Conservation (phyloP, 2,329 filamentous ascomycete species). For the Monosporascus sp. region DNA sequence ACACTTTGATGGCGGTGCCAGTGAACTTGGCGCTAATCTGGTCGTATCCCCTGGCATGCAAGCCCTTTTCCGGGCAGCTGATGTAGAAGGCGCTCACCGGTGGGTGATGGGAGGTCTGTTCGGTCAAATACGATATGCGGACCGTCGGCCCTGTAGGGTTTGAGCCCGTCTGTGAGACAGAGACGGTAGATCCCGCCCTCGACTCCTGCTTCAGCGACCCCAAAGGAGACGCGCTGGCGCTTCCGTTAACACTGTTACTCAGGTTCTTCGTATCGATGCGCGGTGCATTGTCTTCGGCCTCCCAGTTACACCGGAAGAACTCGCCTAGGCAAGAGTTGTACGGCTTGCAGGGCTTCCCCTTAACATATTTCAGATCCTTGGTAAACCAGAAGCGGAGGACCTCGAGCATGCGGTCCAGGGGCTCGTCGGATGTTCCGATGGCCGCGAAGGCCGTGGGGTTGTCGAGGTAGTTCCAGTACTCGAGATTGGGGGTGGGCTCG, state of each 20-base stretch:
- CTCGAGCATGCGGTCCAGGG: constrained; percentile 89
- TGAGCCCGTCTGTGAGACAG: constrained; percentile 44
- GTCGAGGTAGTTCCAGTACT: constrained; percentile 99
- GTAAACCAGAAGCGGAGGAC: constrained; percentile 97
- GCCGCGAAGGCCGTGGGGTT: constrained; percentile 82
- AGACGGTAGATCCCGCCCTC: constrained; percentile 44
- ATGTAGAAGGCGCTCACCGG: constrained; percentile 95
- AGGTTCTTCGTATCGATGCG: constrained; percentile 51
- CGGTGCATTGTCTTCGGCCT: constrained; percentile 74
- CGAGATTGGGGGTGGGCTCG: constrained; percentile 92
- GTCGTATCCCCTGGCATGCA: constrained; percentile 86
- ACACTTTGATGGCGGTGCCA: constrained; percentile 87
- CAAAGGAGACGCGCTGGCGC: constrained; percentile 41
- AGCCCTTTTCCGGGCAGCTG: constrained; percentile 84
- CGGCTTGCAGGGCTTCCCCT: constrained; percentile 96
- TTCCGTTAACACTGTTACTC: constrained; percentile 26
- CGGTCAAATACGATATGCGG: constrained; percentile 88
- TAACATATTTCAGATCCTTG: constrained; percentile 98
- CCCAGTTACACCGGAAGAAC: constrained; percentile 98
- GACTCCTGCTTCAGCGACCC: constrained; percentile 39
- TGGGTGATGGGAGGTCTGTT: constrained; percentile 96
- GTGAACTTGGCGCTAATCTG: constrained; percentile 98
- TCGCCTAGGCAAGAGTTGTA: constrained; percentile 97
- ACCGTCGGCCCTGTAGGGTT: constrained; percentile 48
- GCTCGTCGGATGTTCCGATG: constrained; percentile 84